phyloP scores from a whole-genome alignment of 2,329 filamentous ascomycete species.

The Neopestalotiopsis sp. region DNA sequence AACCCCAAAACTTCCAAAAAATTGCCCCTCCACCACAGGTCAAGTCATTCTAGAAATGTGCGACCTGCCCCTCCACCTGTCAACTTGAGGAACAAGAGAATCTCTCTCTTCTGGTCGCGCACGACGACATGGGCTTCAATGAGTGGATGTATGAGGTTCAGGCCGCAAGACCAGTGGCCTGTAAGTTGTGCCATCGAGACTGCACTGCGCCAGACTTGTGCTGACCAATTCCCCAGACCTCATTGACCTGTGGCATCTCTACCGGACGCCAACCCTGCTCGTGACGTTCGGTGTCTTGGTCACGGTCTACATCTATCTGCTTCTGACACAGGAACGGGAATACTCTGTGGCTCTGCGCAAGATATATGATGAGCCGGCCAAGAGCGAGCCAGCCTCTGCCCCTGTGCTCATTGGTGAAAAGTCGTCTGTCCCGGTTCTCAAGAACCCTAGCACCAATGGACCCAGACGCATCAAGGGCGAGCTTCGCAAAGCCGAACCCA shows the following conservation, averaged over 20 bases:
- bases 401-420: slow-evolving; percentile 25
- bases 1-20: background rate
- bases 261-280: slow-evolving; percentile 50
- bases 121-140: slow-evolving; percentile 11
- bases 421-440: slow-evolving; percentile 19
- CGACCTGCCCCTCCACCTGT: background rate
- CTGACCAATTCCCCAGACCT: slow-evolving; percentile 33
- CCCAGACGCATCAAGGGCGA: slow-evolving; percentile 57
- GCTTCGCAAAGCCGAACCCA: slow-evolving; percentile 40
- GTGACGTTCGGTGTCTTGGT: slow-evolving; percentile 42
- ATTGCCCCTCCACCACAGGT: slow-evolving; percentile 16
- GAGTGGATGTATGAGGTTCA: slow-evolving; percentile 14
- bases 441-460: slow-evolving; percentile 42
- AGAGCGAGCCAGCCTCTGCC: slow-evolving; percentile 12
- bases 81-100: slow-evolving; percentile 9
- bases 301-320: slow-evolving; percentile 37
- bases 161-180: slow-evolving; percentile 14
- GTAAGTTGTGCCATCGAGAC: background rate
- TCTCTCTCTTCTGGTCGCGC: background rate
- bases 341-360: slow-evolving; percentile 37
- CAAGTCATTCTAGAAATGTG: background rate
- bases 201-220: background rate
- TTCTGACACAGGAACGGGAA: slow-evolving; percentile 35
- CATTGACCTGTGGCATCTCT: slow-evolving; percentile 50
- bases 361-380: slow-evolving; percentile 19